These are phyloP conservation scores for Elaeis oleifera DNA, from an alignment of 202 grass and related monocot genomes.

Conservation along the genomic window DNA sequence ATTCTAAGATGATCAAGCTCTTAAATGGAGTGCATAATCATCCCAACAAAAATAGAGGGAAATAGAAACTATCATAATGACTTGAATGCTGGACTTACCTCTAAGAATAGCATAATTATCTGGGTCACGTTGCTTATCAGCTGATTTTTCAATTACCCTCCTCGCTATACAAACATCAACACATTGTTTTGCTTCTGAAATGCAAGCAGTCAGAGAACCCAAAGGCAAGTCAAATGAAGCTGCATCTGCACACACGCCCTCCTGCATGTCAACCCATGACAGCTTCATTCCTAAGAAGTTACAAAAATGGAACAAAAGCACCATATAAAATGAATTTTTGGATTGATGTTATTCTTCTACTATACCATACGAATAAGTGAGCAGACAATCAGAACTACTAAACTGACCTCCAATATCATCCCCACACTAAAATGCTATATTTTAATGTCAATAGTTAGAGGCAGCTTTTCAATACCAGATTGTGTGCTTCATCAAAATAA, in stretches of 20 bases:
- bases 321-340: neutral
- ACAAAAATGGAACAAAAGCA: slow-evolving; percentile 6
- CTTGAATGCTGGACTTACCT: slow-evolving; percentile 35
- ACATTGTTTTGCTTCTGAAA: slow-evolving; percentile 86
- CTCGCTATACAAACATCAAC: slow-evolving; percentile 65
- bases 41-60: no score
- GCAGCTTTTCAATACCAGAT: slow-evolving; percentile 43
- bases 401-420: no score
- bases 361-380: no score
- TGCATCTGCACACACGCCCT: slow-evolving; percentile 95
- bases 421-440: no score
- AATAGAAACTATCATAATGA: neutral
- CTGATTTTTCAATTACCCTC: slow-evolving; percentile 53
- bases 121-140: slow-evolving; percentile 87
- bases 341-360: no score
- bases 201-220: slow-evolving; percentile 58
- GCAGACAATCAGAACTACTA: no score
- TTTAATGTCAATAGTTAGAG: no score
- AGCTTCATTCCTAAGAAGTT: slow-evolving; percentile 11
- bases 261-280: slow-evolving; percentile 43
- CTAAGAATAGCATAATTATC: slow-evolving; percentile 99
- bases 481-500: slow-evolving; percentile 97
- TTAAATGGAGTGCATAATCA: no score
- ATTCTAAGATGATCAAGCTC: no score
- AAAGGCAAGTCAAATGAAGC: slow-evolving; percentile 89